A percentile compares a stretch with the other conserved stretches of the same genome.
phyloP scores from a whole-genome alignment of 805 yeast species.

The Barnettozyma botsteinii region DNA sequence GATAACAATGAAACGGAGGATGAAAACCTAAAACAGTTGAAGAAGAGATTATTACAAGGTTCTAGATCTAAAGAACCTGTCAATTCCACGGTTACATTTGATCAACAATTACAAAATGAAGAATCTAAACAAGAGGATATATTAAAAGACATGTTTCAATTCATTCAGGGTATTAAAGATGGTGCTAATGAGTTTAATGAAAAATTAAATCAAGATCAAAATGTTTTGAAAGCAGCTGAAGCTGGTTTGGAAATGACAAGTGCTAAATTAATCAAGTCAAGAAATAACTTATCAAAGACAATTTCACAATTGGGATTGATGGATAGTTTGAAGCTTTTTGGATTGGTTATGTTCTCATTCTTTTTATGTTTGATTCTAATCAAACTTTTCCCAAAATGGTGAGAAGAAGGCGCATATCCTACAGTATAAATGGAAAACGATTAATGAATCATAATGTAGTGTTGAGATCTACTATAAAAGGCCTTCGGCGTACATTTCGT shows the following conservation, averaged over 20 bases:
- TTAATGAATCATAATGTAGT: too few relatives aligned
- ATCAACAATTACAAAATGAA: conserved; percentile 31
- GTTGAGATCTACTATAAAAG: conserved; percentile 7
- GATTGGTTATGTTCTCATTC: conserved; percentile 22
- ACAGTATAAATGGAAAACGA: too few relatives aligned
- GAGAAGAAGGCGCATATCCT: too few relatives aligned
- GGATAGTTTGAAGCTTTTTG: conserved; percentile 27
- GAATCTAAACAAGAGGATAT: conserved; percentile 33
- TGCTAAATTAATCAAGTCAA: conserved; percentile 28
- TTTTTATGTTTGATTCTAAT: conserved; percentile 32
- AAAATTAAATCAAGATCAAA: conserved; percentile 34
- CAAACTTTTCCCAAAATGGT: conserved; percentile 35
- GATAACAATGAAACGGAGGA: conserved; percentile 20
- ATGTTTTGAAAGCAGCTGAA: conserved; percentile 36
- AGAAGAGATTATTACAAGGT: conserved; percentile 27
- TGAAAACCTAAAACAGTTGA: conserved; percentile 28
- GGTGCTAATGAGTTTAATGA: conserved; percentile 37
- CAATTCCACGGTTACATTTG: conserved; percentile 19
- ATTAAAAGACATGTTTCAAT: conserved; percentile 33
- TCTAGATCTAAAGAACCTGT: conserved; percentile 11
- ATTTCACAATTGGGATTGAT: conserved; percentile 26
- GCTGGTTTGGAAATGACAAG: conserved; percentile 36
- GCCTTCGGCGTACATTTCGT: conserved; percentile 41
- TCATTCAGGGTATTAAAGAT: conserved; percentile 31
- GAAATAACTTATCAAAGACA: conserved; percentile 25